These are phyloP conservation scores for Cicer pinnatifidum DNA, from an alignment of 306 rosid species.

Conservation along the genomic window DNA sequence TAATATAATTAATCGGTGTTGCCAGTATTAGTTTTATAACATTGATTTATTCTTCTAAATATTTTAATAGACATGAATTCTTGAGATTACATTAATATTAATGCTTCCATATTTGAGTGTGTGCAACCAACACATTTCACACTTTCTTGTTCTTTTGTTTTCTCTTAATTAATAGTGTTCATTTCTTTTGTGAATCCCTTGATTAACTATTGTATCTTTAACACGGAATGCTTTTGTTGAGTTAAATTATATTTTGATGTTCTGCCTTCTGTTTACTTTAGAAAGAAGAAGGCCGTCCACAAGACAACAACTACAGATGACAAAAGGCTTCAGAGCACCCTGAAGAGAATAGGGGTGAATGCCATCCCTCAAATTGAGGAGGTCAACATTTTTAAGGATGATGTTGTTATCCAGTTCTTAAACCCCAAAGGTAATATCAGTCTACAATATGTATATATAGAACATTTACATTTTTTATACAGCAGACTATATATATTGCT, in stretches of 20 bases:
- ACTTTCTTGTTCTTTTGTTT: background rate
- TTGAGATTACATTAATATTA: background rate
- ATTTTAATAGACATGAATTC: background rate
- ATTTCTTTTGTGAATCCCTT: background rate
- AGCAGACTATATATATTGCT: background rate
- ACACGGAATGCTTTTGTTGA: background rate
- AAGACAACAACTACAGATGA: conserved; percentile 97
- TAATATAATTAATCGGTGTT: background rate
- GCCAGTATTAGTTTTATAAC: background rate
- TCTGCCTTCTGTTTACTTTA: conserved; percentile 40
- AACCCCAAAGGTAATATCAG: conserved; percentile 78
- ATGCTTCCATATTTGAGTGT: background rate
- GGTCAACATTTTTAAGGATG: conserved; percentile 95
- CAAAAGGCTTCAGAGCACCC: conserved; percentile 95
- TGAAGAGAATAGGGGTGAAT: conserved; percentile 97
- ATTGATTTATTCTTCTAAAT: conserved; percentile 10
- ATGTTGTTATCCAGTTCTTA: conserved; percentile 84
- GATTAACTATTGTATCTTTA: background rate
- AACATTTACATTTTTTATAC: background rate
- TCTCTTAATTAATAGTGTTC: background rate
- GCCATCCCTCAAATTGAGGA: conserved; percentile 96
- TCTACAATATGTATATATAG: background rate
- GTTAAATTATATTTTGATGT: background rate
- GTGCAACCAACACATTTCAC: background rate
- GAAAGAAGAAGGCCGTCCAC: conserved; percentile 99